phyloP scores from a whole-genome alignment of 306 rosid genomes.

The Pyrus betulifolia region DNA sequence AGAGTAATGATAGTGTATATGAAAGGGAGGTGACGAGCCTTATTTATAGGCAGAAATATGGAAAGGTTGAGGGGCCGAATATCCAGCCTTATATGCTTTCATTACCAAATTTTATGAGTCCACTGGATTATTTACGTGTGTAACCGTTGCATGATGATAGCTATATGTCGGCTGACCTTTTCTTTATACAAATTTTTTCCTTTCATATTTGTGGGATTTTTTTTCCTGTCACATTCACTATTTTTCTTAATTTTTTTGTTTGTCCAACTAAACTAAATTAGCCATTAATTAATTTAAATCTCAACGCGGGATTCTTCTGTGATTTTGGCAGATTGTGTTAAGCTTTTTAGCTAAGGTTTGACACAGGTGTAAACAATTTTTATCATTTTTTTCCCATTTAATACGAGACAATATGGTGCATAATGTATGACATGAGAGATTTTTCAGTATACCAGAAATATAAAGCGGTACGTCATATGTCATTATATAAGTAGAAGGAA shows the following conservation, averaged over 20 bases:
- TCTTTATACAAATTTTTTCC: background rate
- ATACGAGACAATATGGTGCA: background rate
- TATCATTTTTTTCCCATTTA: too few species aligned
- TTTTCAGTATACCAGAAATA: too few species aligned
- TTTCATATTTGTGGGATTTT: background rate
- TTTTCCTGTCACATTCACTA: background rate
- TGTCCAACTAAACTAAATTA: background rate
- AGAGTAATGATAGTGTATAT: background rate
- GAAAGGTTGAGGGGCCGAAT: constrained; percentile 18
- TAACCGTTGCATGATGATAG: background rate
- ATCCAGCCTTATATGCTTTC: constrained; percentile 22
- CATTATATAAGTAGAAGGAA: too few species aligned
- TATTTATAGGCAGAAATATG: constrained; percentile 19
- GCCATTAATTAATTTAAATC: background rate
- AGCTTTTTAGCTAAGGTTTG: background rate
- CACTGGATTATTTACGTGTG: background rate
- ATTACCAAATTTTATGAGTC: background rate
- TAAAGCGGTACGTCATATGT: too few species aligned
- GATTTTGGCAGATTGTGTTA: background rate
- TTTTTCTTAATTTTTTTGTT: background rate
- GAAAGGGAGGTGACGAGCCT: background rate
- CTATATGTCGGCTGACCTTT: constrained; percentile 3
- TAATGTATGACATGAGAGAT: too few species aligned
- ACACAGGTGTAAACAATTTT: background rate
- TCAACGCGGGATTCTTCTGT: background rate